phyloP scores from a whole-genome alignment of 2,329 filamentous ascomycete species.

The Fusarium sp. region DNA sequence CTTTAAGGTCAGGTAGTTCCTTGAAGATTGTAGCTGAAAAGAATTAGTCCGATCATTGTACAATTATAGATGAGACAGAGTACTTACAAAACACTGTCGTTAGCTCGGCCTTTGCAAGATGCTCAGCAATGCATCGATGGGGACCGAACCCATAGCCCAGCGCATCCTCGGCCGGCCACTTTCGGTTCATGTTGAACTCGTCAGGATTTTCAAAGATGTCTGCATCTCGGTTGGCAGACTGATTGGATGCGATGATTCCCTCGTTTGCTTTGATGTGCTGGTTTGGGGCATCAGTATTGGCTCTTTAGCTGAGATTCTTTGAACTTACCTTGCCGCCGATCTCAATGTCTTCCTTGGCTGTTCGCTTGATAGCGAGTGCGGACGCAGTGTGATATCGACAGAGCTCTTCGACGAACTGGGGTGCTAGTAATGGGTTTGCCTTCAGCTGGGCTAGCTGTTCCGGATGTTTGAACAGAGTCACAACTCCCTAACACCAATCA shows the following conservation, averaged over 20 bases:
- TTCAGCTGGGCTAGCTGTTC: slow-evolving; percentile 60
- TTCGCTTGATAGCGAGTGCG: slow-evolving; percentile 63
- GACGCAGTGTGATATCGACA: slow-evolving; percentile 65
- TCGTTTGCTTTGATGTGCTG: slow-evolving; percentile 59
- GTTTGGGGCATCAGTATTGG: not conserved
- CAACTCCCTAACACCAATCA: slow-evolving; percentile 54
- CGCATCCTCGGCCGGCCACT: slow-evolving; percentile 50
- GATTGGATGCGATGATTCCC: slow-evolving; percentile 64
- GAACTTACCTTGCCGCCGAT: slow-evolving; percentile 57
- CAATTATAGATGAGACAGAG: too few relatives aligned
- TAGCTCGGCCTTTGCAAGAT: slow-evolving; percentile 52
- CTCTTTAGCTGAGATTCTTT: not conserved
- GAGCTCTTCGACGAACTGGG: slow-evolving; percentile 63
- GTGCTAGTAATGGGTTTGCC: slow-evolving; percentile 55
- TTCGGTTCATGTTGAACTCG: slow-evolving; percentile 61
- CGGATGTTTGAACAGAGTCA: slow-evolving; percentile 62
- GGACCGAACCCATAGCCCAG: slow-evolving; percentile 64
- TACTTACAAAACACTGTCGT: slow-evolving; percentile 24
- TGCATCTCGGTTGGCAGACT: slow-evolving; percentile 64
- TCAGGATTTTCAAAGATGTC: slow-evolving; percentile 60
- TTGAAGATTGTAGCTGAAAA: slow-evolving; percentile 15
- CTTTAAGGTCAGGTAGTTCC: slow-evolving; percentile 17
- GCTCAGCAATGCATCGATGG: slow-evolving; percentile 64
- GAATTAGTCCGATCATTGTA: fast-evolving
- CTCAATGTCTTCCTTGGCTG: slow-evolving; percentile 63